Base-by-base conservation (phyloP, 345 rosid species). In the Linum trigynum region DNA sequence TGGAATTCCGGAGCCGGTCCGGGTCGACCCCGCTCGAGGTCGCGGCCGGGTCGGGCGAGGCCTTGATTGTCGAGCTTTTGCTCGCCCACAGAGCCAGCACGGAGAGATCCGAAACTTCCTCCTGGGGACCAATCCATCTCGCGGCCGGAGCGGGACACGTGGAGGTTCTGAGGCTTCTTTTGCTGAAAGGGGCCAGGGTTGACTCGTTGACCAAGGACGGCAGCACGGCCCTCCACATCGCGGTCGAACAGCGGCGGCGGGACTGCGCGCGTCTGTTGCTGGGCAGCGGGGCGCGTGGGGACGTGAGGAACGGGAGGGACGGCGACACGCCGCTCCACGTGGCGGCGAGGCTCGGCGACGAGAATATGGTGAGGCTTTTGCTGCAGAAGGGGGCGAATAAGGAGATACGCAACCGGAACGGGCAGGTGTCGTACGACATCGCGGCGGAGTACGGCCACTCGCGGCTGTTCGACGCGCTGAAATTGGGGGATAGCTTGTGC, bases 301-400 rank as follows among this genome's bases (percentile, higher is more conserved):
- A 79, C 64, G 39, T 67, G 12, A 61, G 71, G 5, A 74, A 75
- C 39, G 10, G 59, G 3, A 39, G 73, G 35, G 79, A 86, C 5
- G 84, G 87, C 0, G 78, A 84, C 61, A 79, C 89, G 0, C 82
- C 86, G 0, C 9, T 86, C 55, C 92, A 86, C 59, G 23, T 81
- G 3, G 86, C 87, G 0, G 87, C 85, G 0, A 69, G 79, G 14
- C 11, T 67, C 1, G 87, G 92, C 0, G 86, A 84, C 39, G 89
- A 84, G 37, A 65, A 42, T 48, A 86, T 76, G 81, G 83, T 81
- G 69, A 82, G 70, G 62, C 39, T 86, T 60, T 56, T 86, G 15
- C 55, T 84, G 39, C 79, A 78, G 39, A 81, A 76, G 61, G 89
- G 87, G 10, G 87, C 80, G 1, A 81, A 81, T 50, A 82, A 79